Conservation (phyloP, 106 monocot genomes). For the Xerophyta viscosa region DNA sequence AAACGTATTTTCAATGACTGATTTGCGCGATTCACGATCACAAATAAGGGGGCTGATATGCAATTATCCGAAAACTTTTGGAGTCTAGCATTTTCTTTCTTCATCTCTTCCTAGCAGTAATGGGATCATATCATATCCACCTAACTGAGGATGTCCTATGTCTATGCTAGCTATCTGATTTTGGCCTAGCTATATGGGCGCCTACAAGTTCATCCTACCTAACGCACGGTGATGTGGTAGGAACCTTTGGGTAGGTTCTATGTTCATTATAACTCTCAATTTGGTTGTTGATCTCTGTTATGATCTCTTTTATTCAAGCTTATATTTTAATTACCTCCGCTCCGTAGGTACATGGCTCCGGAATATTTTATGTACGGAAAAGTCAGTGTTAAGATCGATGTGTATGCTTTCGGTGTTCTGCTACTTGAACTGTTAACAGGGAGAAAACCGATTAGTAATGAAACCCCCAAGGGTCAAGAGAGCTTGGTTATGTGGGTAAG, state of each 20-base stretch:
- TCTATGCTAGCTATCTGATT: conserved; percentile 49
- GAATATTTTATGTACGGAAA: conserved; percentile 95
- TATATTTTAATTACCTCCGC: background rate
- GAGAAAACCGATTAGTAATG: conserved; percentile 60
- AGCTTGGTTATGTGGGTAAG: conserved; percentile 96
- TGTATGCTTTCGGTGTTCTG: conserved; percentile 87
- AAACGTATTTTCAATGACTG: too few species aligned
- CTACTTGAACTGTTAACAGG: conserved; percentile 86
- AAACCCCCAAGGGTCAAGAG: conserved; percentile 55
- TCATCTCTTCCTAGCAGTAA: too few species aligned
- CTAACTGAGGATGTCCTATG: background rate
- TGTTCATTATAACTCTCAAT: background rate
- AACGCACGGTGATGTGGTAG: conserved; percentile 47
- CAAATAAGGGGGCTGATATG: too few species aligned
- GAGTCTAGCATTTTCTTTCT: too few species aligned
- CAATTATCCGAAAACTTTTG: too few species aligned
- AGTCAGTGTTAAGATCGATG: conserved; percentile 79
- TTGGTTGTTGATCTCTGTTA: background rate
- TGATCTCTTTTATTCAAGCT: background rate
- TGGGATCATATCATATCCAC: too few species aligned
- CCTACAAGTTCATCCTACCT: conserved; percentile 25
- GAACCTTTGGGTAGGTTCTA: conserved; percentile 56
- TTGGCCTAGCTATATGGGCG: conserved; percentile 68
- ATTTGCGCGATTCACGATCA: too few species aligned
- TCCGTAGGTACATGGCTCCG: conserved; percentile 71